phyloP scores from a whole-genome alignment of 805 yeast genomes.

The Lachancea sp. region DNA sequence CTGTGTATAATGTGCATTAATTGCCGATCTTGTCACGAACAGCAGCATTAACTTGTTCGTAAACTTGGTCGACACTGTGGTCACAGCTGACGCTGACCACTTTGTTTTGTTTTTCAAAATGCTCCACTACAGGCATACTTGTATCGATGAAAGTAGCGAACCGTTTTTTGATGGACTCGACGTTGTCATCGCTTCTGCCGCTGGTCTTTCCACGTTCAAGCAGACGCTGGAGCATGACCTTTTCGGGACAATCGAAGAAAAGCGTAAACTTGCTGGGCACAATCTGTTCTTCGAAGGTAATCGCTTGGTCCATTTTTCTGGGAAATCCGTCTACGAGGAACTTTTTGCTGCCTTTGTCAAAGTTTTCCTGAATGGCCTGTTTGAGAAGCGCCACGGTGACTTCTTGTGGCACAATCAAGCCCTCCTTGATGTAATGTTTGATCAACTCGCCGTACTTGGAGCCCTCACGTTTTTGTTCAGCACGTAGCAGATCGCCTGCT shows the following conservation, averaged over 20 bases:
- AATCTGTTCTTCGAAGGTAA: slow-evolving; percentile 77
- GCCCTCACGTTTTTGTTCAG: slow-evolving; percentile 78
- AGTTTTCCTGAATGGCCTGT: slow-evolving; percentile 62
- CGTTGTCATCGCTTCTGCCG: slow-evolving; percentile 90
- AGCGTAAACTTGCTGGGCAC: slow-evolving; percentile 66
- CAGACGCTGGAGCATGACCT: slow-evolving; percentile 76
- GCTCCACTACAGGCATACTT: slow-evolving; percentile 88
- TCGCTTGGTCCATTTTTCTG: slow-evolving; percentile 95
- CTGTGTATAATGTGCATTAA: not conserved
- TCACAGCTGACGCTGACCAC: slow-evolving; percentile 79
- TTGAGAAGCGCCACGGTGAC: slow-evolving; percentile 79
- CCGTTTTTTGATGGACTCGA: slow-evolving; percentile 84
- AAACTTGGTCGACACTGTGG: slow-evolving; percentile 73
- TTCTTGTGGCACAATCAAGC: slow-evolving; percentile 87
- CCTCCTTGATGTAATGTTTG: slow-evolving; percentile 77
- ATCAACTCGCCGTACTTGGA: slow-evolving; percentile 83
- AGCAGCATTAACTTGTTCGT: slow-evolving; percentile 58
- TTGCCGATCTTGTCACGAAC: slow-evolving; percentile 40
- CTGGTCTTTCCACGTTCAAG: slow-evolving; percentile 90
- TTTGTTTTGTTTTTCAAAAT: slow-evolving; percentile 62
- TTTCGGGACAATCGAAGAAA: slow-evolving; percentile 77
- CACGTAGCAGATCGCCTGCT: slow-evolving; percentile 95
- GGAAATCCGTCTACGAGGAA: slow-evolving; percentile 96
- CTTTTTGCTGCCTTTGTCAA: slow-evolving; percentile 38
- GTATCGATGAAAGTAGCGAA: slow-evolving; percentile 82